These are phyloP conservation scores for Mycena rosella DNA, from an alignment of 768 basidiomycete genomes.

Conservation along the genomic window DNA sequence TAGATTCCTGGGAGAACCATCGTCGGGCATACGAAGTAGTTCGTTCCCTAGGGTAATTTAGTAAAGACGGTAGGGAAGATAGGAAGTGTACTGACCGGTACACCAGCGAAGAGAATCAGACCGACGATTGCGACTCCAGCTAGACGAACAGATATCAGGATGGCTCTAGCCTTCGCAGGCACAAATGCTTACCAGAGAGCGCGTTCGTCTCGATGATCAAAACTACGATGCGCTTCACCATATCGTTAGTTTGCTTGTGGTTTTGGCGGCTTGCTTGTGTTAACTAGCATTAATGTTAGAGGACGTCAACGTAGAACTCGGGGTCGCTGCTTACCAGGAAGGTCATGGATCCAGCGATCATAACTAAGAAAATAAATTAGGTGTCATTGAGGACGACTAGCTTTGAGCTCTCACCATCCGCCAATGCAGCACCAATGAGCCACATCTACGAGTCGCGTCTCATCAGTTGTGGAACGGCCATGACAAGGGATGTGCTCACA, in stretches of 20 bases:
- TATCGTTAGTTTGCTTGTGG: conserved; percentile 23
- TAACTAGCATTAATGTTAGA: conserved; percentile 13
- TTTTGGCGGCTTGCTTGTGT: conserved; percentile 23
- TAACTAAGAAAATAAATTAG: conserved; percentile 2
- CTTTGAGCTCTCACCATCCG: conserved; percentile 13
- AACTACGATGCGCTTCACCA: conserved; percentile 34
- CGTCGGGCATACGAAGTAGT: conserved; percentile 33
- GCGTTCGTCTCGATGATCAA: conserved; percentile 33
- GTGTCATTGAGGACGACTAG: not conserved
- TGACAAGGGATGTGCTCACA: not conserved
- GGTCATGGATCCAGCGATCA: conserved; percentile 30
- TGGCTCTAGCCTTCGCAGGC: not conserved
- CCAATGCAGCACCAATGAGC: conserved; percentile 31
- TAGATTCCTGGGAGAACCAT: conserved; percentile 34
- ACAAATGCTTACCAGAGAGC: conserved; percentile 20
- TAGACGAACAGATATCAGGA: not conserved
- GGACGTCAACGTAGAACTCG: not conserved
- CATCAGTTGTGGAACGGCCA: not conserved
- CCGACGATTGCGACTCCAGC: conserved; percentile 26
- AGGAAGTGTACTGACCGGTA: conserved; percentile 17
- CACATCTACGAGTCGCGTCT: conserved; percentile 21
- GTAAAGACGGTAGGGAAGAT: not conserved
- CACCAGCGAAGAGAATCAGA: conserved; percentile 31
- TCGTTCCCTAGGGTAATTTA: conserved; percentile 13
- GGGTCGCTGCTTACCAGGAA: conserved; percentile 10